Evolutionary conservation across 495 filamentous ascomycete genomes (phyloP), one percentile per base, ranked within the genome.

Genomic region (Penicillium argentinense): DNA sequence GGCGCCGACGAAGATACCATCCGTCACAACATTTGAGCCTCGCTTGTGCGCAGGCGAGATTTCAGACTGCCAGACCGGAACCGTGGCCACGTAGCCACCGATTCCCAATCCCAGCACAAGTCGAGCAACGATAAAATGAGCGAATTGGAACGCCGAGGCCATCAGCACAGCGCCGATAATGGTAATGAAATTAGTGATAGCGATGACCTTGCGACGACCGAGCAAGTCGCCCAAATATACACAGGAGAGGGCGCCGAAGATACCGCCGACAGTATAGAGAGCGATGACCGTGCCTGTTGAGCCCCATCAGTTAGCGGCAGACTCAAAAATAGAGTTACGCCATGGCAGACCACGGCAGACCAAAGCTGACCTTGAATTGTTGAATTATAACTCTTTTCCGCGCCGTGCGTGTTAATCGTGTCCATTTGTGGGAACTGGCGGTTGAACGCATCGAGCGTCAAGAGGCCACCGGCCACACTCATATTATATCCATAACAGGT

Each of bases 11-110:
- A 84, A 69, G 1, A 81, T 68, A 34, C 86, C 84, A 47, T 85
- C 82, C 16, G 82, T 84, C 13, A 81, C 77, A 37, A 86, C 75
- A 49, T 84, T 83, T 18, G 80, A 72, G 2, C 83, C 83, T 26
- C 84, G 74, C 7, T 79, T 79, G 8, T 68, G 79, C 23, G 84
- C 73, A 36, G 73, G 74, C 3, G 80, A 78, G 24, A 78, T 81
- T 60, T 85, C 83, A 0, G 82, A 77, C 41, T 81, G 80, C 71
- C 80, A 85, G 25, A 85, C 83, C 0, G 82, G 82, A 9, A 81
- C 75, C 21, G 83, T 81, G 24, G 79, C 79, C 42, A 82, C 83
- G 9, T 83, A 67, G 14, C 82, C 80, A 26, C 83, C 83, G 6
- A 80, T 85, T 5, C 83, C 82, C 18, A 77, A 68, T 11, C 82